Conservation (phyloP, 768 basidiomycete genomes). For the Pleurotus pulmonarius region DNA sequence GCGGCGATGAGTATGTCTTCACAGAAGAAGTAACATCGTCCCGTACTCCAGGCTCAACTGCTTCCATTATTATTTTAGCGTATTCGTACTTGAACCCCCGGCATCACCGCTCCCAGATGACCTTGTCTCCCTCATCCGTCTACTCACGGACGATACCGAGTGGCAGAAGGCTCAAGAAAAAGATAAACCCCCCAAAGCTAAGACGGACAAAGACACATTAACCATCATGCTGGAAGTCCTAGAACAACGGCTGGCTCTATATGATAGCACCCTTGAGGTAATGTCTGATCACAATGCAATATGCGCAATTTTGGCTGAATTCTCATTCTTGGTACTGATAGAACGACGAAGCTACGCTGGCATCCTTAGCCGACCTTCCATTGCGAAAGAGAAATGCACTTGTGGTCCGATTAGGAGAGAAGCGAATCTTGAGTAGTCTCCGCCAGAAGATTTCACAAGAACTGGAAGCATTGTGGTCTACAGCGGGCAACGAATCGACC, state of each 20-base stretch:
- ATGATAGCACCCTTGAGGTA: slow-evolving; percentile 60
- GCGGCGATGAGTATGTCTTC: slow-evolving; percentile 77
- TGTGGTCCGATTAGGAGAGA: slow-evolving; percentile 78
- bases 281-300: slow-evolving; percentile 2
- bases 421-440: slow-evolving; percentile 50
- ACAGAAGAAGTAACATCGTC: neutral
- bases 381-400: slow-evolving; percentile 57
- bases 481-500: neutral
- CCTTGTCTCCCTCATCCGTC: slow-evolving; percentile 59
- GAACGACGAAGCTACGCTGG: slow-evolving; percentile 51
- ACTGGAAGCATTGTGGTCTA: neutral
- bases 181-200: slow-evolving; percentile 73
- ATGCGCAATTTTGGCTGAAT: neutral
- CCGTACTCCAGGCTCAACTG: neutral
- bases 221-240: slow-evolving; percentile 47
- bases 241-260: slow-evolving; percentile 45
- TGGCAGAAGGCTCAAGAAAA: slow-evolving; percentile 60
- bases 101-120: slow-evolving; percentile 50
- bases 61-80: slow-evolving; percentile 27
- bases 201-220: slow-evolving; percentile 44
- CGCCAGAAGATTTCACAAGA: slow-evolving; percentile 18
- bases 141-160: slow-evolving; percentile 55
- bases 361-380: slow-evolving; percentile 25
- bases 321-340: slow-evolving; percentile 12
- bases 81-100: slow-evolving; percentile 47